Conservation (phyloP, 78 protist species). For the Dictyostelium discoideum region DNA sequence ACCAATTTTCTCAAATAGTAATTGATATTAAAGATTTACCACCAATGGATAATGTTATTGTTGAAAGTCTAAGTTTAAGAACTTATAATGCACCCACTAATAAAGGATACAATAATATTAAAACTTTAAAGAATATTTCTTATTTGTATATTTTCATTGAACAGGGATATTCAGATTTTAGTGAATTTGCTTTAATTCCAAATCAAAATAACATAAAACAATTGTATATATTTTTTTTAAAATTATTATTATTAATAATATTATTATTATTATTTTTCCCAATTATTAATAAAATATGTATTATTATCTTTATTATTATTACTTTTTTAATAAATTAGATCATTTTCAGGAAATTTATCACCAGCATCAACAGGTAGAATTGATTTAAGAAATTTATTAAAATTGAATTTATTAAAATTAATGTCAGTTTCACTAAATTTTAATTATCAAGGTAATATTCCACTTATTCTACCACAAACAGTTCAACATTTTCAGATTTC, state of each 20-base stretch:
- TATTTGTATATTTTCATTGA: no score
- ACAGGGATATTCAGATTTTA: neutral
- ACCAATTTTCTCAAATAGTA: neutral
- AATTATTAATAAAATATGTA: no score
- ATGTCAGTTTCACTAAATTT: neutral
- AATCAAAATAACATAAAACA: no score
- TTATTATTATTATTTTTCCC: no score
- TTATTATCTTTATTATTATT: no score
- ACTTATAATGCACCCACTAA: neutral
- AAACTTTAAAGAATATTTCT: neutral
- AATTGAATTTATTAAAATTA: no score
- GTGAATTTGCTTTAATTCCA: neutral
- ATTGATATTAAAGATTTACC: neutral
- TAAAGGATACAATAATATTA: neutral
- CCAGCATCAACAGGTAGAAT: no score
- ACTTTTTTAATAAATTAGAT: no score
- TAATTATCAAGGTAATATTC: neutral
- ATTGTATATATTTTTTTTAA: no score
- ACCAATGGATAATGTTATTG: neutral
- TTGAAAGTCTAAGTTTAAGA: neutral
- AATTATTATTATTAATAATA: no score
- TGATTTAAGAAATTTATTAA: neutral
- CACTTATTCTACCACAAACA: neutral
- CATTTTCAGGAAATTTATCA: no score
- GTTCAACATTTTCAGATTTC: neutral